Percentiles rank a stretch among this genome's conserved stretches.
These are phyloP conservation scores for Triticum timopheevii DNA, from an alignment of 176 grass and related monocot species.

Conservation along the genomic window DNA sequence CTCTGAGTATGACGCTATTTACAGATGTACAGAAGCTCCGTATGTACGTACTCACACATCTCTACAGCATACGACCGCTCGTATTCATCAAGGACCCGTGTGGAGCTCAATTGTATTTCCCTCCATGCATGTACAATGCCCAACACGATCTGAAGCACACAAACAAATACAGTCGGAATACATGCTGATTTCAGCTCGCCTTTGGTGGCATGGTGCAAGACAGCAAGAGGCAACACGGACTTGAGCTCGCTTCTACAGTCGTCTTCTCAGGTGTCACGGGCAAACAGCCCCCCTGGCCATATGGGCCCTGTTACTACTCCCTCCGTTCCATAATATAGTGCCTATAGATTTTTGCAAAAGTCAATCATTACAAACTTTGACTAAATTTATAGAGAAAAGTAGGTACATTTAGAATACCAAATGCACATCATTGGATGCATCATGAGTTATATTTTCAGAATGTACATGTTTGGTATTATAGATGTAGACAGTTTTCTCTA, in stretches of 20 bases:
- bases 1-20: not conserved
- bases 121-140: not conserved
- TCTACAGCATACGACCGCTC: not conserved
- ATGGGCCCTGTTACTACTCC: not conserved
- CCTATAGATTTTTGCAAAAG: no score
- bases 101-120: not conserved
- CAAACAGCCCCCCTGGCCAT: not conserved
- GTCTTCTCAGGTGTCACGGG: conserved; percentile 12
- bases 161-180: not conserved
- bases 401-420: no score
- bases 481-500: no score
- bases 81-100: not conserved
- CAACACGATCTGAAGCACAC: not conserved
- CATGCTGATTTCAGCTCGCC: not conserved
- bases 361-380: no score
- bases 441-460: no score
- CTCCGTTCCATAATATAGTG: no score
- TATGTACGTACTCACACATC: not conserved
- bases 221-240: not conserved
- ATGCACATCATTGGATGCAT: no score
- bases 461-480: no score
- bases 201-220: not conserved
- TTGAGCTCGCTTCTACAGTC: not conserved
- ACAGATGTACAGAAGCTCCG: not conserved
- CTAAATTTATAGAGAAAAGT: no score